A percentile compares a stretch with the other conserved stretches of the same genome.
Conservation (phyloP, 2,329 filamentous ascomycete genomes). For the Domatiomyces catenatus region DNA sequence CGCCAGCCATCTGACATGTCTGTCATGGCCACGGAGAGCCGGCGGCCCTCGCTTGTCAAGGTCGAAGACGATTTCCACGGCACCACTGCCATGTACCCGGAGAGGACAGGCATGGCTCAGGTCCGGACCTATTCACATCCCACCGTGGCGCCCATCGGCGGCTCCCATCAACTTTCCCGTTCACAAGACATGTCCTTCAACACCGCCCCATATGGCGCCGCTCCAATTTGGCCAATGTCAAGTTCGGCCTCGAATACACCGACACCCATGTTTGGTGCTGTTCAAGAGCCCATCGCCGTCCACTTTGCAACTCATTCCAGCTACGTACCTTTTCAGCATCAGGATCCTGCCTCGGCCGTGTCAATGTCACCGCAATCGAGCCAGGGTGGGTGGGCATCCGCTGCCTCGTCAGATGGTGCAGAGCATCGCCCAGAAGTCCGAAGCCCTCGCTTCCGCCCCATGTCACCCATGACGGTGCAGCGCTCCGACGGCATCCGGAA, state of each 20-base stretch:
- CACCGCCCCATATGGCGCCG: constrained; percentile 29
- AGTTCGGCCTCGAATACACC: constrained; percentile 59
- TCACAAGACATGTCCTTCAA: constrained; percentile 39
- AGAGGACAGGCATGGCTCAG: constrained; percentile 30
- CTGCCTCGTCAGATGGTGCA: constrained; percentile 29
- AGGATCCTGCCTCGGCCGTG: constrained; percentile 35
- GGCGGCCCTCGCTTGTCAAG: constrained; percentile 32
- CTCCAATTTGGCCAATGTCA: constrained; percentile 47
- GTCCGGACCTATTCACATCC: constrained; percentile 28
- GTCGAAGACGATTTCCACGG: constrained; percentile 38
- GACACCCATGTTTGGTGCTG: constrained; percentile 54
- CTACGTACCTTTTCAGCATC: constrained; percentile 29
- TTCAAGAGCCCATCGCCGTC: constrained; percentile 37
- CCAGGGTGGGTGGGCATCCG: constrained; percentile 38
- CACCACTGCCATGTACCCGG: constrained; percentile 36
- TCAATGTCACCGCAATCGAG: constrained; percentile 49
- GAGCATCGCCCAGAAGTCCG: constrained; percentile 21
- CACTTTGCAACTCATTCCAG: constrained; percentile 27
- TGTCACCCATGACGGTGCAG: constrained; percentile 51
- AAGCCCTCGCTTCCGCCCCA: constrained; percentile 35
- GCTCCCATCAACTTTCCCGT: constrained; percentile 47
- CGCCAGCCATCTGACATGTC: neutral
- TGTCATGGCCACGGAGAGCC: constrained; percentile 24
- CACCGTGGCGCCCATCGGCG: constrained; percentile 33
- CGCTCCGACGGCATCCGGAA: constrained; percentile 85